Conservation (phyloP, 345 rosid genomes). For the Salix koriyanagi region DNA sequence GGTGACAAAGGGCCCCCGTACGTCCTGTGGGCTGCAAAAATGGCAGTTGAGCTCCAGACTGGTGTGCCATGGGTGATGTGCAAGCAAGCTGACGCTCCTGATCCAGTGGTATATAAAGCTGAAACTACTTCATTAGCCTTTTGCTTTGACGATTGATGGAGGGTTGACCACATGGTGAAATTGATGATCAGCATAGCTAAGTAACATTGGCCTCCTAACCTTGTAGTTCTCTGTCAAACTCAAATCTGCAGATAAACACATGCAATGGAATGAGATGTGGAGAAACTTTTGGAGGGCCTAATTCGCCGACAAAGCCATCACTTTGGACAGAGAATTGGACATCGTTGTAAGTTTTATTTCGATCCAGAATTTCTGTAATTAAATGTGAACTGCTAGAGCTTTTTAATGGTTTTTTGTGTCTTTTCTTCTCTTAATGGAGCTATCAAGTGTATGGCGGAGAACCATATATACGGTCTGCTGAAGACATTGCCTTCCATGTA, state of each 20-base stretch:
- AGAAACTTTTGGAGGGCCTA: conserved; percentile 76
- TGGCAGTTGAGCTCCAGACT: conserved; percentile 67
- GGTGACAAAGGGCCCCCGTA: conserved; percentile 52
- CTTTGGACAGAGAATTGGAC: conserved; percentile 97
- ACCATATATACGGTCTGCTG: conserved; percentile 46
- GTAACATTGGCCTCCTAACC: too few relatives aligned
- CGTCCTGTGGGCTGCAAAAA: conserved; percentile 64
- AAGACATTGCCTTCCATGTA: conserved; percentile 81
- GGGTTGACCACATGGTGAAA: too few relatives aligned
- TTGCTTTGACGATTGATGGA: too few relatives aligned
- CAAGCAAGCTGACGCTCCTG: conserved; percentile 85
- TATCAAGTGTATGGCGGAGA: conserved; percentile 65
- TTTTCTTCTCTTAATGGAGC: conserved; percentile 21
- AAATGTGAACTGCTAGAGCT: too few relatives aligned
- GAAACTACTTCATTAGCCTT: too few relatives aligned
- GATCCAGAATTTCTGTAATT: background rate
- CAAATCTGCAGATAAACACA: conserved; percentile 54
- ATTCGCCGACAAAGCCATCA: conserved; percentile 72
- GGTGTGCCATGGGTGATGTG: conserved; percentile 95
- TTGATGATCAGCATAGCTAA: too few relatives aligned
- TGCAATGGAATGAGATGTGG: conserved; percentile 86
- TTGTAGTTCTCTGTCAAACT: too few relatives aligned
- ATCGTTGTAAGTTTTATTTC: conserved; percentile 43
- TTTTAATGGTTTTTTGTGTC: background rate
- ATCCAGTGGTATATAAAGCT: conserved; percentile 50